Evolutionary conservation across 2,329 filamentous ascomycete genomes (phyloP).

Genomic region (Exophiala spinifera): DNA sequence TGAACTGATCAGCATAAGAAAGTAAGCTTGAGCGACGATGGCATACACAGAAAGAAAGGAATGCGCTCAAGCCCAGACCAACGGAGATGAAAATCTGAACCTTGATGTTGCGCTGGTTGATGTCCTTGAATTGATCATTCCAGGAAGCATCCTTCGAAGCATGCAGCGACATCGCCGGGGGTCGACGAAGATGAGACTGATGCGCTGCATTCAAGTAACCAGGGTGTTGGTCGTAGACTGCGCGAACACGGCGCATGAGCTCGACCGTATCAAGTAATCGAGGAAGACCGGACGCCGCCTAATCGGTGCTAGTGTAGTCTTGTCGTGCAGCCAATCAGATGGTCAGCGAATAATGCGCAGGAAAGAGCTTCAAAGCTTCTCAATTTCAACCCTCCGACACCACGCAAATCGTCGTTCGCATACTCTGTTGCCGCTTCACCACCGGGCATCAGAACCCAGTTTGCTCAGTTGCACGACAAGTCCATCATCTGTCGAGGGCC

Average conservation of each 20-base stretch:
- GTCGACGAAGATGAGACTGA: background rate
- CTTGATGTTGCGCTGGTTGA: constrained; percentile 37
- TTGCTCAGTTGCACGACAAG: constrained; percentile 12
- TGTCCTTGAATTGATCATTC: constrained; percentile 28
- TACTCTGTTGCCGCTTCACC: constrained; percentile 17
- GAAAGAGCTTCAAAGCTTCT: constrained; percentile 20
- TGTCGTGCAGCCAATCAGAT: constrained; percentile 11
- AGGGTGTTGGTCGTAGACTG: background rate
- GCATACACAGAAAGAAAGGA: constrained; percentile 47
- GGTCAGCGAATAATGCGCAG: constrained; percentile 6
- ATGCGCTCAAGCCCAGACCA: constrained; percentile 43
- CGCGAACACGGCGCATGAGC: background rate
- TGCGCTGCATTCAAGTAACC: background rate
- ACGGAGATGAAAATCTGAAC: constrained; percentile 46
- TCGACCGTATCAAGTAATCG: background rate
- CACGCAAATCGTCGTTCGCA: constrained; percentile 2
- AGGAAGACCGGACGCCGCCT: background rate
- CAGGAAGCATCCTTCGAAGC: constrained; percentile 22
- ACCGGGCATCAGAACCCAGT: constrained; percentile 17
- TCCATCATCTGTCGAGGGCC: constrained; percentile 23
- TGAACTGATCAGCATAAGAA: constrained; percentile 36
- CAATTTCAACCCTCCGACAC: constrained; percentile 14
- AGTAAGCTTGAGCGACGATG: background rate
- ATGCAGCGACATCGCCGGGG: constrained; percentile 17
- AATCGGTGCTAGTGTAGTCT: background rate